Conservation (phyloP, 805 yeast genomes). For the Jamesozyma gamospora region DNA sequence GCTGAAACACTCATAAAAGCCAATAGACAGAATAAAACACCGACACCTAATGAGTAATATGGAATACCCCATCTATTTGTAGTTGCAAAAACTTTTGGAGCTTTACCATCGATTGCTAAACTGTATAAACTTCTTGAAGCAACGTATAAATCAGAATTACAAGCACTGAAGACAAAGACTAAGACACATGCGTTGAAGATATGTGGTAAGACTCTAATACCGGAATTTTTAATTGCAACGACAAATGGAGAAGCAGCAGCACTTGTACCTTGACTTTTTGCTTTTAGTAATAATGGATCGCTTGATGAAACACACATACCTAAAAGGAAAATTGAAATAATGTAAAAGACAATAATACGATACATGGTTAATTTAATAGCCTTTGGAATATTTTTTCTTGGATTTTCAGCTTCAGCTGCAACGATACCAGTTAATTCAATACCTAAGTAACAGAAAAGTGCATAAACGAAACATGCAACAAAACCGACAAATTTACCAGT, state of each 20-base stretch:
- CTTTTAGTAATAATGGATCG: constrained; percentile 42
- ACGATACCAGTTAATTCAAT: constrained; percentile 63
- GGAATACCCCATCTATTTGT: constrained; percentile 70
- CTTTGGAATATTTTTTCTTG: constrained; percentile 58
- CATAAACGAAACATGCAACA: constrained; percentile 51
- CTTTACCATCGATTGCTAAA: constrained; percentile 61
- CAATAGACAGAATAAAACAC: constrained; percentile 47
- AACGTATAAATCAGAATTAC: constrained; percentile 68
- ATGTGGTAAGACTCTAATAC: constrained; percentile 58
- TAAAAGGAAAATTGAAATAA: constrained; percentile 49
- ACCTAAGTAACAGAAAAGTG: constrained; percentile 63
- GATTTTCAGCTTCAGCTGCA: constrained; percentile 64
- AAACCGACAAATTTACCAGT: constrained; percentile 54
- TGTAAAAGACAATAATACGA: constrained; percentile 57
- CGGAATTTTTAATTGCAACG: constrained; percentile 58
- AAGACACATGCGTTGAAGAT: constrained; percentile 71
- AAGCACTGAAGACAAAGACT: constrained; percentile 70
- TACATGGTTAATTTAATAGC: constrained; percentile 62
- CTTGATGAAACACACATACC: constrained; percentile 60
- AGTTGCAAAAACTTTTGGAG: constrained; percentile 56
- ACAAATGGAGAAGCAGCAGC: constrained; percentile 81
- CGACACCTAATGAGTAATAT: constrained; percentile 40
- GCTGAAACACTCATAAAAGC: constrained; percentile 63
- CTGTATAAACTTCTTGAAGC: constrained; percentile 70
- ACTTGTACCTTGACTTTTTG: constrained; percentile 38